A percentile compares a stretch with the other conserved stretches of the same genome.
These are phyloP conservation scores for Nemania abortiva DNA, from an alignment of 2,329 filamentous ascomycete species.

Conservation along the genomic window DNA sequence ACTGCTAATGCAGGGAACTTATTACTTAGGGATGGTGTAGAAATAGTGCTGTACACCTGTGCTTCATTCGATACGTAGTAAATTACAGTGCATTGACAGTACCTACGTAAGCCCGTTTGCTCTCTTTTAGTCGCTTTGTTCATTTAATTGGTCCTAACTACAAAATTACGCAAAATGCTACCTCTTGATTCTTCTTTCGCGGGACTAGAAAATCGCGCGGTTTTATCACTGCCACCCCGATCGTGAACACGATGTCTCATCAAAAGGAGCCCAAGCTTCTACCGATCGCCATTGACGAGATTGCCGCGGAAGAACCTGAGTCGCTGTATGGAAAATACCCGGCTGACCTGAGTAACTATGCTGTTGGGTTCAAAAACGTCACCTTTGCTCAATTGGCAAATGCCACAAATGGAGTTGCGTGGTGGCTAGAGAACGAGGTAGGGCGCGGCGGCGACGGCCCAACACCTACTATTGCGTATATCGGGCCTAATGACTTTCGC, in stretches of 20 bases:
- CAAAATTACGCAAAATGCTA: too few species aligned
- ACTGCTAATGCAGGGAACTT: too few species aligned
- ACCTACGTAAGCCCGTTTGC: too few species aligned
- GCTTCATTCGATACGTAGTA: too few species aligned
- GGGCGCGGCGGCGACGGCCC: slow-evolving; percentile 25
- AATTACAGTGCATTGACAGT: background rate
- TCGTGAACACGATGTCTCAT: too few species aligned
- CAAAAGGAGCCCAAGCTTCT: slow-evolving; percentile 24
- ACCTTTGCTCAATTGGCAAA: slow-evolving; percentile 31
- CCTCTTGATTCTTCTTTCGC: too few species aligned
- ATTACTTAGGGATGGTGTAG: too few species aligned
- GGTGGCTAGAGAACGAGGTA: slow-evolving; percentile 30
- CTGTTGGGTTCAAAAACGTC: slow-evolving; percentile 26
- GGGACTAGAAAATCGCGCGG: too few species aligned
- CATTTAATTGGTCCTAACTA: too few species aligned
- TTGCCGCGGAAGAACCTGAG: slow-evolving; percentile 29
- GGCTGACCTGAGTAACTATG: slow-evolving; percentile 22
- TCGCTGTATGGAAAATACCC: slow-evolving; percentile 34
- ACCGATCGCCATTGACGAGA: slow-evolving; percentile 27
- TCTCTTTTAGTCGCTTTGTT: too few species aligned
- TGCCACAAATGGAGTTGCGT: slow-evolving; percentile 34
- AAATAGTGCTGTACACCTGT: too few species aligned
- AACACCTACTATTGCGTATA: slow-evolving; percentile 18
- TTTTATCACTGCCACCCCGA: too few species aligned
- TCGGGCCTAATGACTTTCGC: slow-evolving; percentile 26